A percentile compares a stretch with the other conserved stretches of the same genome.
Conservation (phyloP, 1,284 basidiomycete species). For the Moniliophthora roreri region DNA sequence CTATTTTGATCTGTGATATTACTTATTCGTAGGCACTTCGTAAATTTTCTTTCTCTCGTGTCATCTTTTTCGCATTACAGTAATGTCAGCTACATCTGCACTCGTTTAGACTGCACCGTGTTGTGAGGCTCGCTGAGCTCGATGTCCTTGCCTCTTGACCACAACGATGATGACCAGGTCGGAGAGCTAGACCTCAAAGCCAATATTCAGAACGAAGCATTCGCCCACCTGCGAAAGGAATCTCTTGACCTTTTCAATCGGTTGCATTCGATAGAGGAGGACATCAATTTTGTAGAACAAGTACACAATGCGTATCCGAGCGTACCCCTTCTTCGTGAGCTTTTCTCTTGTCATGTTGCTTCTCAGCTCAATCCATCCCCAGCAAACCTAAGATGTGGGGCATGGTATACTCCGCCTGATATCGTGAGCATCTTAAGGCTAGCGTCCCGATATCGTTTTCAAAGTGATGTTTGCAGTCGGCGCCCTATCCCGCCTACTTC, state of each 20-base stretch:
- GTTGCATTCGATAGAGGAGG: conserved; percentile 81
- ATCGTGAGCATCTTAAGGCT: conserved; percentile 40
- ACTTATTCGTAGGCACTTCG: too few species aligned
- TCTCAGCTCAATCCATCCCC: conserved; percentile 4
- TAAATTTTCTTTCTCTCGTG: too few species aligned
- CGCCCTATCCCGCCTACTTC: conserved; percentile 75
- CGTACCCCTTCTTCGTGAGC: conserved; percentile 68
- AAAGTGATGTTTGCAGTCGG: conserved; percentile 28
- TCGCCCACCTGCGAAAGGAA: conserved; percentile 55
- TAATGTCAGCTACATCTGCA: too few species aligned
- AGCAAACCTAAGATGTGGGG: conserved; percentile 93
- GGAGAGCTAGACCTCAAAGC: background rate
- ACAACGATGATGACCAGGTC: background rate
- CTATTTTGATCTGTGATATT: too few species aligned
- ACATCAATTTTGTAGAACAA: conserved; percentile 66
- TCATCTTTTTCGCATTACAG: too few species aligned
- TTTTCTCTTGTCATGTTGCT: background rate
- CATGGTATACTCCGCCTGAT: conserved; percentile 86
- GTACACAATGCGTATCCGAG: conserved; percentile 57
- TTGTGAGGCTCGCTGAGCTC: too few species aligned
- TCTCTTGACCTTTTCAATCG: conserved; percentile 82
- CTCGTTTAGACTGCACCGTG: too few species aligned
- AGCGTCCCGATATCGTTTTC: background rate
- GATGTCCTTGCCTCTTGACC: background rate
- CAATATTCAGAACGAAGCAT: conserved; percentile 3